A percentile compares a stretch with the other conserved stretches of the same genome.
phyloP scores from a whole-genome alignment of 2,329 filamentous ascomycete species.

The Sporothrix globosa region DNA sequence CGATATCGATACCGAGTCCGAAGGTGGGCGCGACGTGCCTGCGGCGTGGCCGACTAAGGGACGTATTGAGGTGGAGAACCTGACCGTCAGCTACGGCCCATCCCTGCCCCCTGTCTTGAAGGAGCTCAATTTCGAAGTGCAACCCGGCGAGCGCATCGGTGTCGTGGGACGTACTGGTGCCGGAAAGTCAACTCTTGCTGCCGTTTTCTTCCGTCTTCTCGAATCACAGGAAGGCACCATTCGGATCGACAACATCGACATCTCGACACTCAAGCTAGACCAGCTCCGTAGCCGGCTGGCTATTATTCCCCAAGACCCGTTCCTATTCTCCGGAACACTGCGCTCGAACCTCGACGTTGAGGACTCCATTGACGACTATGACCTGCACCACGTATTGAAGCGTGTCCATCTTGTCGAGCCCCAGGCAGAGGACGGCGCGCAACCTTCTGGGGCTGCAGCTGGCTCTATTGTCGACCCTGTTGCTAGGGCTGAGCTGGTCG shows the following conservation, averaged over 20 bases:
- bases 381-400: slow-evolving; percentile 61
- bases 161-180: slow-evolving; percentile 68
- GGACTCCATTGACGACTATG: slow-evolving; percentile 62
- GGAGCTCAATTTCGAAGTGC: slow-evolving; percentile 45
- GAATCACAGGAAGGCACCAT: slow-evolving; percentile 50
- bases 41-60: slow-evolving; percentile 50
- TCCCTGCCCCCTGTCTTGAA: slow-evolving; percentile 47
- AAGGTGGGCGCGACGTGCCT: slow-evolving; percentile 44
- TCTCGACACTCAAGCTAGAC: slow-evolving; percentile 61
- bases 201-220: slow-evolving; percentile 63
- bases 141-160: slow-evolving; percentile 63
- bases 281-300: slow-evolving; percentile 63
- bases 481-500: not conserved
- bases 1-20: slow-evolving; percentile 46
- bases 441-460: slow-evolving; percentile 20
- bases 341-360: slow-evolving; percentile 67
- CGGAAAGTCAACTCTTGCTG: slow-evolving; percentile 68
- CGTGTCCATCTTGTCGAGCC: slow-evolving; percentile 62
- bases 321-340: slow-evolving; percentile 67
- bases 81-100: slow-evolving; percentile 46
- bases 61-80: slow-evolving; percentile 45
- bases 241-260: slow-evolving; percentile 54
- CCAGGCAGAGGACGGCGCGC: slow-evolving; percentile 45
- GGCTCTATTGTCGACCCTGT: not conserved
- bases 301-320: slow-evolving; percentile 70